Evolutionary conservation across 139 green algal species (phyloP).

Genomic region (Edaphochlamys debaryana): DNA sequence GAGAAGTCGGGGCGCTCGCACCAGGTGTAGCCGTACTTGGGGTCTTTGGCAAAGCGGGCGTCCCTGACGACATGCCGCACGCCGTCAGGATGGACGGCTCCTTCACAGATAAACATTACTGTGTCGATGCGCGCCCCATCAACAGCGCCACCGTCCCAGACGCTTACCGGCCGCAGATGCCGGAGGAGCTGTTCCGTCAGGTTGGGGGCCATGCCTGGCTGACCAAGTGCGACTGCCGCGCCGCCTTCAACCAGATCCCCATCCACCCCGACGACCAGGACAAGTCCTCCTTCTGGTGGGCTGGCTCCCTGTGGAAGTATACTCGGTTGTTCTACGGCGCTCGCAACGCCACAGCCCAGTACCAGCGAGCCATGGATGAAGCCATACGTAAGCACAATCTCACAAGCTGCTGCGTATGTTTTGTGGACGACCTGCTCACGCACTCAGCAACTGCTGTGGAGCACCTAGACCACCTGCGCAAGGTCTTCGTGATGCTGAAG

Average conservation of each 20-base stretch:
- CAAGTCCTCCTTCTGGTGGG: conserved; percentile 44
- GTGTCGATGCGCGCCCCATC: conserved; percentile 28
- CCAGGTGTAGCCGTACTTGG: too few relatives aligned
- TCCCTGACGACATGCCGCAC: too few relatives aligned
- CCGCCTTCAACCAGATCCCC: too few relatives aligned
- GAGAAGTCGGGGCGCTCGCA: too few relatives aligned
- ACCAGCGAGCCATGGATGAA: too few relatives aligned
- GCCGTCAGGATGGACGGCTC: conserved; percentile 15
- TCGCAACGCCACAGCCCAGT: too few relatives aligned
- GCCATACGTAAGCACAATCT: conserved; percentile 25
- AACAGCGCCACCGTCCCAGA: conserved; percentile 19
- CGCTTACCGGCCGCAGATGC: background rate
- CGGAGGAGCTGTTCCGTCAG: too few relatives aligned
- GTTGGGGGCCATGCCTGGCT: too few relatives aligned
- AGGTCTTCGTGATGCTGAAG: conserved; percentile 16
- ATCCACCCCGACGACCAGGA: too few relatives aligned
- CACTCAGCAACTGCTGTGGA: background rate
- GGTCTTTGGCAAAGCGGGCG: too few relatives aligned
- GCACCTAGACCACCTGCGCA: conserved; percentile 3
- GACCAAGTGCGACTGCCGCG: too few relatives aligned
- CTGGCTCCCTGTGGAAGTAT: conserved; percentile 15
- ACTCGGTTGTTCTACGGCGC: too few relatives aligned
- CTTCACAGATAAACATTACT: conserved; percentile 35
- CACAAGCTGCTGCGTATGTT: conserved; percentile 15
- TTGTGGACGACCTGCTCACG: conserved; percentile 46